Base-by-base conservation (phyloP, 768 basidiomycete species). In the Terana coerulea region DNA sequence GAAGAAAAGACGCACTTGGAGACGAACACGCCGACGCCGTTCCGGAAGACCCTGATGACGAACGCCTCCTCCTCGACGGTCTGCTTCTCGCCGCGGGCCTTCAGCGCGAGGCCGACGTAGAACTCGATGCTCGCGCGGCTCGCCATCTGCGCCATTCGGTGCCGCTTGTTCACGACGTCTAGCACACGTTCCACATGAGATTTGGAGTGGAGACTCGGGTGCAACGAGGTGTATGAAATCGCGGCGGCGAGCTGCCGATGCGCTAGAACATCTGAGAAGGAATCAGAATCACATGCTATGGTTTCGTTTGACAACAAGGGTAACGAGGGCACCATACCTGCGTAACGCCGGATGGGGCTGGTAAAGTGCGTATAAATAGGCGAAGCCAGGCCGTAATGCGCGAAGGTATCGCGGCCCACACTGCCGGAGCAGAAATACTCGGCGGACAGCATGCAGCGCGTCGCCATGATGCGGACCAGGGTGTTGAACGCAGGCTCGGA, bases 331-430 rank as follows among this genome's bases (percentile, higher is more conserved):
- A 22, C 64, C 77, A 56, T 59, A 88, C 89, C 94, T 17, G 95
- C 95, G 65, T 97, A 99, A 51, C 97, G 82, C 50, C 97, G 78
- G 59, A 99, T 99, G 1, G 97, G 97, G 64, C 93, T 95, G 34
- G 95, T 98, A 64, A 98, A 98, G 67, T 98, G 97, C 0, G 97
- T 99, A 66, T 98, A 99, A 50, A 99, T 99, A 0, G 89, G 80
- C 64, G 83, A 94, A 0, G 97, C 97, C n/a, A 99, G 79, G 34
- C 97, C 97, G 65, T 99, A 99, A 67, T 98, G 97, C 2, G 90
- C 88, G 64, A 98, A 99, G 0, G 92, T 86, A 56, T 97, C 94
- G 43, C 86, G 81, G 0, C 86, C 81, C 2, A 98, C 93, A 59
- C 92, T 94, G 8, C 97, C 95, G 0, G 95, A 90, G 65, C 90